Base-by-base conservation (phyloP, 2,329 filamentous ascomycete species). In the Periconia sp. region DNA sequence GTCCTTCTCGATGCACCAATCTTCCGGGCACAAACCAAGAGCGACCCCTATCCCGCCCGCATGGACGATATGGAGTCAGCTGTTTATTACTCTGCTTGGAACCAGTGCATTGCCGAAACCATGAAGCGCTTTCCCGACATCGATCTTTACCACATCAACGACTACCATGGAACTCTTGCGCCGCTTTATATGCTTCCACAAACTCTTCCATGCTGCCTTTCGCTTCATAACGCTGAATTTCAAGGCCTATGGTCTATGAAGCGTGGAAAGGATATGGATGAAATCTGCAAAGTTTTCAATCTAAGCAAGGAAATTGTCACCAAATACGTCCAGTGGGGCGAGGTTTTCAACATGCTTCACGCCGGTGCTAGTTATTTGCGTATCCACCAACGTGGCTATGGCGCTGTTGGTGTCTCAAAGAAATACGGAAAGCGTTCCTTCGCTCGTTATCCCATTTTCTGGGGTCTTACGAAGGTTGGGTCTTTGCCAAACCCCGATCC, bases 41-140 rank as follows among this genome's bases (percentile, higher is more conserved):
- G 80, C 18, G 83, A 88, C 56, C 85, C 85, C 0, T 88, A 88
- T 62, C 85, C 86, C 15, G 77, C 84, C 37, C 81, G 85, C 31
- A 89, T 89, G 86, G 86, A 89, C 65, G 85, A 89, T 64, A 76
- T 88, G 50, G 84, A 86, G 57, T 85, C 81, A 57, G 86, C 86
- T 13, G 83, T 89, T 45, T 86, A 87, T 70, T 88, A 88, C 66
- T 87, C 84, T 2, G 85, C 84, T 2, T 89, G 86, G 86, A 89
- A 89, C 58, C 83, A 85, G 68, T 89, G 86, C 66, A 87, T 89
- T 61, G 84, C 85, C 8, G 79, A 85, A 59, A 75, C 84, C 1
- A 81, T 87, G 59, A 79, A 80, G 52, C 81, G 86, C 15, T 89
- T 88, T 66, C 79, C 82, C 0, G 76, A 65, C 41, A 61, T 85